Evolutionary conservation across 139 green algal species (phyloP).

Genomic region (Ulvella scutata): DNA sequence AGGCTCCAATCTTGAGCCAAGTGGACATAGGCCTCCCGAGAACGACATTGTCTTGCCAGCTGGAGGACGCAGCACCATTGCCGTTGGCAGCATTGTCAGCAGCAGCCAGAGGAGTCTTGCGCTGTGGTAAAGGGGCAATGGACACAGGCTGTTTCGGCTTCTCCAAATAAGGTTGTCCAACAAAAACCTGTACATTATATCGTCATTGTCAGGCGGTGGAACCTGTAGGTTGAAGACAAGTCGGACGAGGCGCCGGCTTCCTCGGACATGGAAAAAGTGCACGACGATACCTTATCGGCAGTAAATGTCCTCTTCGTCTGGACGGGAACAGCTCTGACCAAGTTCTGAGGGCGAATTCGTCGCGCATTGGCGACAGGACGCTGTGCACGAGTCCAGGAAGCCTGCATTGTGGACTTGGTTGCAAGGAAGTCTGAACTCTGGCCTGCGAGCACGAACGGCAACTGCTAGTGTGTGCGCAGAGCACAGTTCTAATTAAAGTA

Average conservation of each 20-base stretch:
- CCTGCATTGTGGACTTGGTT: no score
- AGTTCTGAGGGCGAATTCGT: background rate
- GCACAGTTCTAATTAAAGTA: no score
- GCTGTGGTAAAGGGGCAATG: background rate
- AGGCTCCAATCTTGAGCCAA: slow-evolving; percentile 79
- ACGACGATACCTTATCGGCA: background rate
- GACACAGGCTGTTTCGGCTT: background rate
- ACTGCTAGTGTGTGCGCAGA: no score
- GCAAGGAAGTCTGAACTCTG: no score
- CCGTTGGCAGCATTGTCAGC: background rate
- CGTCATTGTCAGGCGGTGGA: no score
- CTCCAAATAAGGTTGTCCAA: background rate
- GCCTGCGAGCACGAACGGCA: no score
- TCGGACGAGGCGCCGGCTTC: no score
- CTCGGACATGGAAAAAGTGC: no score
- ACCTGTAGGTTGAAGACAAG: no score
- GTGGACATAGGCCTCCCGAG: slow-evolving; percentile 39
- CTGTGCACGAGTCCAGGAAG: no score
- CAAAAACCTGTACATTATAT: background rate
- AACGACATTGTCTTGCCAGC: slow-evolving; percentile 24
- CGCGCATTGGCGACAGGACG: no score
- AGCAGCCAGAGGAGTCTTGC: background rate
- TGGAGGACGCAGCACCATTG: background rate
- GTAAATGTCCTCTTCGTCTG: background rate
- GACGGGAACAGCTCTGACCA: background rate